Evolutionary conservation across 2,329 filamentous ascomycete species (phyloP).

Genomic region (Venturia nashicola): DNA sequence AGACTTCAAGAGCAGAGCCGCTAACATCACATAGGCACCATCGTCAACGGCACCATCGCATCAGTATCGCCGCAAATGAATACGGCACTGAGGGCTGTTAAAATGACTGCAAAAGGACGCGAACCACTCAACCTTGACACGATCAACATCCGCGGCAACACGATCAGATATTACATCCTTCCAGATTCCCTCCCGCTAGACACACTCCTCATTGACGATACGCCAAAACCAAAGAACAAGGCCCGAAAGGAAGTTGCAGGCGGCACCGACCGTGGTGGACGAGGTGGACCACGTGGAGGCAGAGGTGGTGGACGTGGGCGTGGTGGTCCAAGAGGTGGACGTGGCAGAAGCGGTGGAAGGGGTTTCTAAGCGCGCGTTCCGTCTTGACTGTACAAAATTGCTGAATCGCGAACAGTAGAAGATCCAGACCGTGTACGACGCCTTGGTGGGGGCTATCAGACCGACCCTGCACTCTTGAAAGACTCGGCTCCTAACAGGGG

Average conservation of each 20-base stretch:
- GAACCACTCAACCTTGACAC: conserved; percentile 82
- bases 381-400: not conserved
- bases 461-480: too few species aligned
- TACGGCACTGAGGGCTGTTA: conserved; percentile 86
- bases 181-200: conserved; percentile 92
- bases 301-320: conserved; percentile 30
- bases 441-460: too few species aligned
- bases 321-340: conserved; percentile 22
- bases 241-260: conserved; percentile 70
- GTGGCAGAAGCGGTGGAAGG: conserved; percentile 20
- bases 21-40: conserved; percentile 54
- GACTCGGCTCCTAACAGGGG: too few species aligned
- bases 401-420: not conserved
- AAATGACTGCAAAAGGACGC: conserved; percentile 86
- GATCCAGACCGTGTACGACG: not conserved
- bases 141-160: conserved; percentile 93
- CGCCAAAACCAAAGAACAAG: conserved; percentile 99
- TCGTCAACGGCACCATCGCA: conserved; percentile 92
- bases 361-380: conserved; percentile 6
- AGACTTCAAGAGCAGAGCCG: not conserved
- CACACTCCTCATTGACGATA: conserved; percentile 89
- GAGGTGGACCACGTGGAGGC: conserved; percentile 41
- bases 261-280: conserved; percentile 29
- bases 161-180: conserved; percentile 92
- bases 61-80: conserved; percentile 98